phyloP scores from a whole-genome alignment of 148 eudicot genomes.

The Fagopyrum esculentum region DNA sequence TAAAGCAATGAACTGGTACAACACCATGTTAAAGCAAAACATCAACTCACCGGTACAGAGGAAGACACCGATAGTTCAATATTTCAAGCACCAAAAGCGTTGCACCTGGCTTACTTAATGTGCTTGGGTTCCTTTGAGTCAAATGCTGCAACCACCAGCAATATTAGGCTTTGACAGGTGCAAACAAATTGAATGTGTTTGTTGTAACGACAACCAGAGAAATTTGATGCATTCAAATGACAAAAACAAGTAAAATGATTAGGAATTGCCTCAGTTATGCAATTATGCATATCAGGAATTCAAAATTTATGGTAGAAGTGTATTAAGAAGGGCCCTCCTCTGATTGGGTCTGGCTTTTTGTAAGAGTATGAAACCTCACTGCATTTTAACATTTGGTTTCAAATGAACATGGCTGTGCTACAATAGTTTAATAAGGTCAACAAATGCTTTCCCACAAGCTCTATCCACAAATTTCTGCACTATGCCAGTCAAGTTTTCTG shows the following conservation, averaged over 20 bases:
- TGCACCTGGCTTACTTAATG: conserved; percentile 76
- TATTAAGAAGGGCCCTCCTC: background rate
- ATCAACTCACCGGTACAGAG: conserved; percentile 76
- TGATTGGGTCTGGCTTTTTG: background rate
- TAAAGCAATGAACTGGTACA: background rate
- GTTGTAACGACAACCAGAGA: background rate
- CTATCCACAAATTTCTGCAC: background rate
- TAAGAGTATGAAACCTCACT: background rate
- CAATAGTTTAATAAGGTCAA: background rate
- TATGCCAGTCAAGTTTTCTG: background rate
- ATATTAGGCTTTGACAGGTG: background rate
- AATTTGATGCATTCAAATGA: background rate
- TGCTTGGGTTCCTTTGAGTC: conserved; percentile 73
- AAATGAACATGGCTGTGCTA: background rate
- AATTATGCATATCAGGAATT: background rate
- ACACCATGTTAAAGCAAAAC: background rate
- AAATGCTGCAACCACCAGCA: conserved; percentile 47
- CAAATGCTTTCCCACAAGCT: background rate
- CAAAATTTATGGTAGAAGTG: background rate
- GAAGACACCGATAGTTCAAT: conserved; percentile 88
- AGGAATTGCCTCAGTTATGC: background rate
- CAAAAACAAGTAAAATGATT: background rate
- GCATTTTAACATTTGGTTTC: background rate
- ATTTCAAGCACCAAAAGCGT: conserved; percentile 89
- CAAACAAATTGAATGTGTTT: background rate